Percentiles rank a stretch among this genome's conserved stretches.
phyloP scores from a whole-genome alignment of 2,329 filamentous ascomycete species.

The Trichophyton equinum region DNA sequence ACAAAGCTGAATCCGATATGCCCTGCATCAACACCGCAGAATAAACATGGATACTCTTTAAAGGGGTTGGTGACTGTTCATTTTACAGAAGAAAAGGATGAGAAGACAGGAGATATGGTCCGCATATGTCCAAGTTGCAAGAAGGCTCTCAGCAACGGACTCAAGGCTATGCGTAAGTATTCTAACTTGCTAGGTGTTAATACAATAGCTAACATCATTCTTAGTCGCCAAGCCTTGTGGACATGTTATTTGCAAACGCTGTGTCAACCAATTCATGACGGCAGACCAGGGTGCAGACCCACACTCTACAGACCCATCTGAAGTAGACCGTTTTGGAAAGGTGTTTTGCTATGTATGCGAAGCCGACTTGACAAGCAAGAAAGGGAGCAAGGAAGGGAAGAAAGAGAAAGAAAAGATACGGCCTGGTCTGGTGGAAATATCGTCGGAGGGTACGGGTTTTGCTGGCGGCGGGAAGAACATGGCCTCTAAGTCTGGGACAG shows the following conservation, averaged over 20 bases:
- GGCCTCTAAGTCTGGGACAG: constrained; percentile 65
- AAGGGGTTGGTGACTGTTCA: constrained; percentile 63
- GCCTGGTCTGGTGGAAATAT: constrained; percentile 65
- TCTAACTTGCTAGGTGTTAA: not conserved
- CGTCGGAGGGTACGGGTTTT: constrained; percentile 83
- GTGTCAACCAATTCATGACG: constrained; percentile 70
- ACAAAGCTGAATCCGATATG: constrained; percentile 60
- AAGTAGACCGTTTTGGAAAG: constrained; percentile 32
- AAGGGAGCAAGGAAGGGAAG: constrained; percentile 30
- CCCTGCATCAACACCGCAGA: constrained; percentile 55
- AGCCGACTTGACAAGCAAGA: constrained; percentile 48
- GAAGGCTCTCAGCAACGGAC: constrained; percentile 68
- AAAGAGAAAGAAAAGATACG: constrained; percentile 47
- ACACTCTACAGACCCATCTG: constrained; percentile 45
- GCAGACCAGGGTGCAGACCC: constrained; percentile 44
- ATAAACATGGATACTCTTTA: constrained; percentile 62
- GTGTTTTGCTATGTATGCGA: constrained; percentile 80
- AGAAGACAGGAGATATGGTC: constrained; percentile 36
- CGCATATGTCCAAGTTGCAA: constrained; percentile 73
- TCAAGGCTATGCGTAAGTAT: constrained; percentile 54
- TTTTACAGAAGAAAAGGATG: constrained; percentile 59
- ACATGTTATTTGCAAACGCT: constrained; percentile 78
- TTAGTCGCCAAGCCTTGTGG: constrained; percentile 71
- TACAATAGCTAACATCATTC: constrained; percentile 6
- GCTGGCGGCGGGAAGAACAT: constrained; percentile 74